These are phyloP conservation scores for Lepidium campestre DNA, from an alignment of 441 rosid genomes.

Conservation along the genomic window DNA sequence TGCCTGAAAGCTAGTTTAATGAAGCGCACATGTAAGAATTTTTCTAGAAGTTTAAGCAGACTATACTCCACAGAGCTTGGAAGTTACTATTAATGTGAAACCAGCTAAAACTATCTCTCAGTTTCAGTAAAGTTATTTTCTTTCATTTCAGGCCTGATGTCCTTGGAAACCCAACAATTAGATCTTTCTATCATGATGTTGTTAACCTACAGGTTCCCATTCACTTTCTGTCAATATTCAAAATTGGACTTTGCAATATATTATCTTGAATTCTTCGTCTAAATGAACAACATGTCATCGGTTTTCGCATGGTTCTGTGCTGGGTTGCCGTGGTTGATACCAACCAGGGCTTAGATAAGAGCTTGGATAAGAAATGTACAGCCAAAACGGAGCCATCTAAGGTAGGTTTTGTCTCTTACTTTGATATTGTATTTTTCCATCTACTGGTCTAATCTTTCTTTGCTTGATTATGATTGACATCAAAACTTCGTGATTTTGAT, in stretches of 20 bases:
- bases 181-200: conserved; percentile 66
- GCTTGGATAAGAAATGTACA: conserved; percentile 55
- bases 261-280: not conserved
- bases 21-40: not conserved
- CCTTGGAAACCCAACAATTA: conserved; percentile 60
- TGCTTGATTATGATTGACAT: not conserved
- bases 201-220: conserved; percentile 66
- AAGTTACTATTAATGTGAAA: not conserved
- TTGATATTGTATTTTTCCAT: not conserved
- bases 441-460: not conserved
- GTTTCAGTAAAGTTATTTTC: conserved; percentile 9
- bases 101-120: not conserved
- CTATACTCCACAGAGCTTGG: not conserved
- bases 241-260: not conserved
- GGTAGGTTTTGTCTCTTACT: conserved; percentile 35
- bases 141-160: conserved; percentile 70
- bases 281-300: not conserved
- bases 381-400: conserved; percentile 43
- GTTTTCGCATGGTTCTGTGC: not conserved
- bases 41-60: not conserved
- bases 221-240: not conserved
- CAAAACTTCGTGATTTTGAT: conserved; percentile 11
- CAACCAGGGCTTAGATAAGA: conserved; percentile 65
- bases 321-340: conserved; percentile 7
- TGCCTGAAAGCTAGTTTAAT: not conserved